Evolutionary conservation across 1,284 basidiomycete species (phyloP), one percentile per base, ranked within the genome.

Genomic region (Cutaneotrichosporon sp.): DNA sequence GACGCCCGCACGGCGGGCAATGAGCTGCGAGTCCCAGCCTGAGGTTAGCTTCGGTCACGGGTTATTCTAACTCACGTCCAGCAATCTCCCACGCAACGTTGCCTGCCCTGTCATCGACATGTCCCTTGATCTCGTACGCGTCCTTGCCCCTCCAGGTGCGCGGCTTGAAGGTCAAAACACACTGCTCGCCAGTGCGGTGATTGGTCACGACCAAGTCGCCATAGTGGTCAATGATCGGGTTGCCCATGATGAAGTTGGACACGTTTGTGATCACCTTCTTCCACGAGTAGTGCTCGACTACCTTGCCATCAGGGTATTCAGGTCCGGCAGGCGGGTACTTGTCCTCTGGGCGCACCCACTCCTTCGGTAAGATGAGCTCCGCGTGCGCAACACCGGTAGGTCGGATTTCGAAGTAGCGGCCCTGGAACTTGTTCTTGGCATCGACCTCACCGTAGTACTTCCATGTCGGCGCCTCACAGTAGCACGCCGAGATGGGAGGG

Each of bases 401-500:
- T 12, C 90, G 78, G 64, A 97, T 97, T 77, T 97, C 94, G 65
- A 97, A 97, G 2, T 88, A 90, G 68, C 93, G 90, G 34, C 94
- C 94, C 81, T 90, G 88, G 72, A 96, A 94, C 73, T 86, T 93
- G 74, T 91, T 92, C 72, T 94, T 90, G 4, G 68, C 64, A 49
- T 74, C 71, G 49, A 87, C 87, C 78, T 93, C 88, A 66, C 93
- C 93, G 66, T 83, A 94, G 74, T 97, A 97, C 57, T 85, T 82
- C 92, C 92, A 97, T 33, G 77, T 76, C 0, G 90, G 88, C 0
- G 87, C 85, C 73, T 97, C 90, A 3, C 88, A 88, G 82, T 88
- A 93, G 72, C 93, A 97, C 8, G 94, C 93, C n/a, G 90, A 93
- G 52, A 97, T 92, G 0, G 94, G 94, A 61, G 92, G 91, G 71